These are phyloP conservation scores for Vitis riparia DNA, from an alignment of 164 flowering plant genomes.

Conservation along the genomic window DNA sequence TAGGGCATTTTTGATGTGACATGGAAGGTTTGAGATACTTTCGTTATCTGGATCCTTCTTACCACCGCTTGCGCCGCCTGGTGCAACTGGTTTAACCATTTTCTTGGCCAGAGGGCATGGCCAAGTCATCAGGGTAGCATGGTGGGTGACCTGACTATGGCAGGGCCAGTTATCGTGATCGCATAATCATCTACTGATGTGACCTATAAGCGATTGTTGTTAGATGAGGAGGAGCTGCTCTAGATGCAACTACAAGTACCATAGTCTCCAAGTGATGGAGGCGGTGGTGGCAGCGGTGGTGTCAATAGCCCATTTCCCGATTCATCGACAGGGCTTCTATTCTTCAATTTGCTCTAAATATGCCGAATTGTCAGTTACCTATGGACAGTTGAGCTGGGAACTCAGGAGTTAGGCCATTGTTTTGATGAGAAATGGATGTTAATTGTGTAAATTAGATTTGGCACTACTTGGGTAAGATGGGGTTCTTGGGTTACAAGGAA, in stretches of 20 bases:
- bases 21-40: slow-evolving; percentile 47
- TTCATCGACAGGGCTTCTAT: slow-evolving; percentile 41
- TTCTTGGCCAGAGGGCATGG: too few species aligned
- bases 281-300: slow-evolving; percentile 9
- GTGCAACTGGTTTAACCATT: too few species aligned
- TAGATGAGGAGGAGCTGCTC: slow-evolving; percentile 46
- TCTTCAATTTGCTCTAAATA: slow-evolving; percentile 51
- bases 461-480: neutral
- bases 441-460: neutral
- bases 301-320: neutral
- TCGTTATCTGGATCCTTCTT: too few species aligned
- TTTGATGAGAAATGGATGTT: slow-evolving; percentile 14
- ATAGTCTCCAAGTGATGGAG: neutral
- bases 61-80: fast-evolving
- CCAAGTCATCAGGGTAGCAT: fast-evolving
- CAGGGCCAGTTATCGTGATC: slow-evolving; percentile 57
- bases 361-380: slow-evolving; percentile 52
- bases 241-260: slow-evolving; percentile 27
- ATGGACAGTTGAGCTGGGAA: slow-evolving; percentile 62
- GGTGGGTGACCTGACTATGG: slow-evolving; percentile 35
- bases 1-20: slow-evolving; percentile 42
- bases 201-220: slow-evolving; percentile 49
- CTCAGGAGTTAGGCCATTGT: slow-evolving; percentile 44
- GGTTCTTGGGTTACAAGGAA: slow-evolving; percentile 1
- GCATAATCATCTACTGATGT: slow-evolving; percentile 55